Conservation (phyloP, 805 yeast species). For the Nakazawaea wickerhamii region DNA sequence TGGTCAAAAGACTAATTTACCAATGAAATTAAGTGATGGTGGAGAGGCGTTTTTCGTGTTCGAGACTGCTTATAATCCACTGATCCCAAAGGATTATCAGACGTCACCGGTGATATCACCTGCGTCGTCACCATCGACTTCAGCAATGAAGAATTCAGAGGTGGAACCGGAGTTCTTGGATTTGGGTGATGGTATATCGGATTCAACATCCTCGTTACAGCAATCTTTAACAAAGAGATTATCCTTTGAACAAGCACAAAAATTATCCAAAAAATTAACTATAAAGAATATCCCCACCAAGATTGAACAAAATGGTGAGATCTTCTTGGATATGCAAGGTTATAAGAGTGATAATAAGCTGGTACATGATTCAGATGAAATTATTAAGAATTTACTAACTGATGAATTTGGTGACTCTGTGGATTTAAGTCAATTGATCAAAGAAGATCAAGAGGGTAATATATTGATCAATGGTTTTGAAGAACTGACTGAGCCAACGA, state of each 20-base stretch:
- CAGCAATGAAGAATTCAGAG: constrained; percentile 4
- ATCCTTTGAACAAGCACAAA: constrained; percentile 34
- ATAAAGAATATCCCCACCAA: constrained; percentile 81
- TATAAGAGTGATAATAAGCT: constrained; percentile 83
- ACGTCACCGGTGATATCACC: constrained; percentile 84
- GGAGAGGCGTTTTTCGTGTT: constrained; percentile 98
- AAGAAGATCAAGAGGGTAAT: constrained; percentile 63
- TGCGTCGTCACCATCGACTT: constrained; percentile 48
- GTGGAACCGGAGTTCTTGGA: constrained; percentile 49
- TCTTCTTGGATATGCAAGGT: constrained; percentile 91
- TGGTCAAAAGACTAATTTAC: constrained; percentile 72
- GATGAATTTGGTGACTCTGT: constrained; percentile 65
- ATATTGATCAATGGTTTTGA: constrained; percentile 41
- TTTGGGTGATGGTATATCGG: constrained; percentile 29
- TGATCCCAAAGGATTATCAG: constrained; percentile 70
- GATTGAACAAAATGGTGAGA: constrained; percentile 83
- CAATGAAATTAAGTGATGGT: constrained; percentile 96
- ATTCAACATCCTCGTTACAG: constrained; percentile 1
- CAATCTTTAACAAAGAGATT: constrained; percentile 9
- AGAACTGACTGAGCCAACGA: constrained; percentile 12
- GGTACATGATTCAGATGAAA: constrained; percentile 68
- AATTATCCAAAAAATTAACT: constrained; percentile 58
- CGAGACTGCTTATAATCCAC: constrained; percentile 58
- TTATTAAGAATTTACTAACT: constrained; percentile 63
- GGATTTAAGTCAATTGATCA: constrained; percentile 39